Percentiles rank a stretch among this genome's conserved stretches.
phyloP scores from a whole-genome alignment of 768 basidiomycete species.

The Kwoniella sp. region DNA sequence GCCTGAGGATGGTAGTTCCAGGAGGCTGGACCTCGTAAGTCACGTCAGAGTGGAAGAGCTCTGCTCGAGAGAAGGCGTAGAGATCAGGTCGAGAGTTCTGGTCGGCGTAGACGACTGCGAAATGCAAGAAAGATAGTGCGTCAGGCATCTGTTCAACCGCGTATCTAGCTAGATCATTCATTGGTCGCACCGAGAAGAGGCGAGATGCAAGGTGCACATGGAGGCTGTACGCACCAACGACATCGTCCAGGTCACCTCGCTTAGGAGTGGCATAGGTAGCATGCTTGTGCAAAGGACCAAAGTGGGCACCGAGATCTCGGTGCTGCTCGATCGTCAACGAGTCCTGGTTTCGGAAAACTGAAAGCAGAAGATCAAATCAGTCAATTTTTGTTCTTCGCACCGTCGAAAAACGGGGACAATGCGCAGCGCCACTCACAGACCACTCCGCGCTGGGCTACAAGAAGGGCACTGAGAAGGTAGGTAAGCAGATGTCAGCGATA shows the following conservation, averaged over 20 bases:
- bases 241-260: slow-evolving; percentile 63
- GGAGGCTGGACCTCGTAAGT: slow-evolving; percentile 72
- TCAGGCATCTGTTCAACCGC: too few relatives aligned
- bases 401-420: too few relatives aligned
- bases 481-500: neutral
- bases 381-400: neutral
- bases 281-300: slow-evolving; percentile 69
- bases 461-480: slow-evolving; percentile 36
- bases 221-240: slow-evolving; percentile 44
- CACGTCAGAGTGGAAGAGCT: slow-evolving; percentile 82
- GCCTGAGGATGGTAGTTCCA: slow-evolving; percentile 72
- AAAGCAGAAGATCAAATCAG: too few relatives aligned
- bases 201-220: too few relatives aligned
- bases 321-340: slow-evolving; percentile 50
- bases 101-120: slow-evolving; percentile 54
- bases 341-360: slow-evolving; percentile 53
- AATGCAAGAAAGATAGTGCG: neutral
- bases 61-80: slow-evolving; percentile 69
- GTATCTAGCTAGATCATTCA: too few relatives aligned
- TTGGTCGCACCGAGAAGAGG: neutral
- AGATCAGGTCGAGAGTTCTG: slow-evolving; percentile 53
- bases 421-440: slow-evolving; percentile 40
- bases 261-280: slow-evolving; percentile 76
- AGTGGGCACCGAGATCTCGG: slow-evolving; percentile 48
- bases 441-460: slow-evolving; percentile 53